Evolutionary conservation across 2,329 filamentous ascomycete species (phyloP).

Genomic region (Penicillium freii): DNA sequence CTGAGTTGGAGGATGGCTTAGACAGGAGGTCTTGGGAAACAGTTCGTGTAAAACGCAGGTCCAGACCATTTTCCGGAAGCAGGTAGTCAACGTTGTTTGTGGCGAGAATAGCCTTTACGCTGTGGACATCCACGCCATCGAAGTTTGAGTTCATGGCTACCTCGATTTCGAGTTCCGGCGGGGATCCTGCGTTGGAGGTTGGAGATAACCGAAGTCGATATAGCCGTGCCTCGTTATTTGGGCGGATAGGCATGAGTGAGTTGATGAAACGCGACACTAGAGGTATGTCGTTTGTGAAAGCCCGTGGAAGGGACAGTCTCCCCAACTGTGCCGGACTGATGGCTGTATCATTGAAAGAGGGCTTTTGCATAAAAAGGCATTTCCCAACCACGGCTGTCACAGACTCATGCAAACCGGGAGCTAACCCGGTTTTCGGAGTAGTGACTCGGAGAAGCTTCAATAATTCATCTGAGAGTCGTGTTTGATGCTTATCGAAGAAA

Average conservation of each 20-base stretch:
- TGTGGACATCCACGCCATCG: constrained; percentile 24
- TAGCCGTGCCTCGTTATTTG: constrained; percentile 11
- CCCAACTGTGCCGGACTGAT: constrained; percentile 35
- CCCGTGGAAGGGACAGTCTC: constrained; percentile 28
- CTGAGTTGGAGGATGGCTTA: background rate
- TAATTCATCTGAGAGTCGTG: constrained; percentile 32
- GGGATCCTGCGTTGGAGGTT: constrained; percentile 22
- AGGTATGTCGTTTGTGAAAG: constrained; percentile 37
- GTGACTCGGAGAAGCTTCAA: constrained; percentile 30
- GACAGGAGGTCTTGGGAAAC: constrained; percentile 31
- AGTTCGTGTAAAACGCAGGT: constrained; percentile 41
- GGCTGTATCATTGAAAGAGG: constrained; percentile 18
- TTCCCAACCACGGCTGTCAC: constrained; percentile 40
- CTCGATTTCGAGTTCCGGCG: constrained; percentile 39
- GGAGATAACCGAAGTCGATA: constrained; percentile 38
- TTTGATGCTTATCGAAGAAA: constrained; percentile 33
- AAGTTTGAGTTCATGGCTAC: constrained; percentile 13
- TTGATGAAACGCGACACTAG: constrained; percentile 34
- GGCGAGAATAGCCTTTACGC: constrained; percentile 30
- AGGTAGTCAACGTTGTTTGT: constrained; percentile 39
- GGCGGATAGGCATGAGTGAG: constrained; percentile 20
- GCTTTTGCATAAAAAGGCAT: constrained; percentile 37
- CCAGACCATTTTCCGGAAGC: constrained; percentile 38
- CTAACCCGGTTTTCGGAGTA: background rate
- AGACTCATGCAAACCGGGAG: constrained; percentile 28